These are phyloP conservation scores for Saturnispora hagleri DNA, from an alignment of 805 yeast species.

Conservation along the genomic window DNA sequence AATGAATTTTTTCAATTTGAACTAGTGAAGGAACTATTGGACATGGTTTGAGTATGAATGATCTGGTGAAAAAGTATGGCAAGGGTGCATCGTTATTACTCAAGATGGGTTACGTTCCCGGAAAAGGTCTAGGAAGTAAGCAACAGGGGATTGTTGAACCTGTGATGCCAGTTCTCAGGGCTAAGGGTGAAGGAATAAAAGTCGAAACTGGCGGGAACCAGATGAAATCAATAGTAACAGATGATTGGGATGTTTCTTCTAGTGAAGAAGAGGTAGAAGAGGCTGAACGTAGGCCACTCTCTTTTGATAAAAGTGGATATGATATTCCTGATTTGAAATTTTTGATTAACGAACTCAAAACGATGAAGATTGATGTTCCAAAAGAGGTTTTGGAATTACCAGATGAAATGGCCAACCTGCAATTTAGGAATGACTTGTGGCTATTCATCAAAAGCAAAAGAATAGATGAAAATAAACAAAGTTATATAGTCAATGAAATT, in stretches of 20 bases:
- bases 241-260: conserved; percentile 9
- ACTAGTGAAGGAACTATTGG: not conserved
- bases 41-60: not conserved
- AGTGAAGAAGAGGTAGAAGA: conserved; percentile 14
- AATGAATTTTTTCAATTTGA: not conserved
- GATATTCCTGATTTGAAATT: conserved; percentile 27
- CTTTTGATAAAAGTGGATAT: conserved; percentile 12
- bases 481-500: conserved; percentile 13
- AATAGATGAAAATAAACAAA: conserved; percentile 9
- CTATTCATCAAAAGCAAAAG: conserved; percentile 10
- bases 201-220: conserved; percentile 28
- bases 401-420: conserved; percentile 7
- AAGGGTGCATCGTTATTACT: conserved; percentile 72
- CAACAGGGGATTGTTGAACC: conserved; percentile 76
- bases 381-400: conserved; percentile 23
- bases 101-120: conserved; percentile 81
- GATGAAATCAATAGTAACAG: conserved; percentile 9
- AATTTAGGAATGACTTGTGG: conserved; percentile 16
- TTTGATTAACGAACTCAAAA: conserved; percentile 31
- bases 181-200: conserved; percentile 69
- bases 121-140: conserved; percentile 73
- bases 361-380: conserved; percentile 30
- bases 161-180: conserved; percentile 57
- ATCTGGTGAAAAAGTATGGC: conserved; percentile 42
- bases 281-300: conserved; percentile 1